Base-by-base conservation (phyloP, 176 grass and related monocot species). In the Oryza punctata region DNA sequence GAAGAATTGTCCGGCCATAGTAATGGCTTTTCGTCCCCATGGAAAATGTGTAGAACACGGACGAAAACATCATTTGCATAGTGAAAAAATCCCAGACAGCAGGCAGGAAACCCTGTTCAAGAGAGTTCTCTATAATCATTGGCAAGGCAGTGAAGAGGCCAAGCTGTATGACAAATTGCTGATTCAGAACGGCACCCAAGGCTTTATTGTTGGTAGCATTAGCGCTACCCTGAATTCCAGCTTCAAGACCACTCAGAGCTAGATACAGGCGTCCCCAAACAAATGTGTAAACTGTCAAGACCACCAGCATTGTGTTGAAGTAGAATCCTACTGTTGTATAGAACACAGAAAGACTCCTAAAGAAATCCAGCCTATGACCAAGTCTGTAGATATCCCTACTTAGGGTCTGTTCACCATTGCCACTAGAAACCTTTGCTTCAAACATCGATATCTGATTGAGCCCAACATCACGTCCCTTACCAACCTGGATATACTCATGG, bases 391-490 rank as follows among this genome's bases (percentile, higher is more conserved):
- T 73, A 70, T 98, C 96, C 90, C 96, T 91, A 82, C 96, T 98
- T 75, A 98, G 78, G 29, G 96, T 98, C 80, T 98, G 93, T 81
- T 98, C 93, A 78, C 96, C 93, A 80, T 98, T 98, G 72, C 96
- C 96, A 88, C 96, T 98, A 23, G 96, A 88, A 81, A 98, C 93
- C 86, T 98, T 95, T 41, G 96, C 96, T 83, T 98, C 96, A 90
- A 98, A 98, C 96, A 98, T 98, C 45, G 96, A 98, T 84, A 98
- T 95, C 77, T 98, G 96, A 89, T 98, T 98, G 69, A 98, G 80
- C 8, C 96, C 93, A 45, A 98, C 96, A 93, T 95, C 96, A 78
- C 96, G 90, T 4, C 96, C 96, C 85, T 98, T 98, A 28, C 96
- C 96, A 68, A 98, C 96, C 73, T 98, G 93, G 57, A 98, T 95